phyloP scores from a whole-genome alignment of 768 basidiomycete species.

The Amanita inopinata region DNA sequence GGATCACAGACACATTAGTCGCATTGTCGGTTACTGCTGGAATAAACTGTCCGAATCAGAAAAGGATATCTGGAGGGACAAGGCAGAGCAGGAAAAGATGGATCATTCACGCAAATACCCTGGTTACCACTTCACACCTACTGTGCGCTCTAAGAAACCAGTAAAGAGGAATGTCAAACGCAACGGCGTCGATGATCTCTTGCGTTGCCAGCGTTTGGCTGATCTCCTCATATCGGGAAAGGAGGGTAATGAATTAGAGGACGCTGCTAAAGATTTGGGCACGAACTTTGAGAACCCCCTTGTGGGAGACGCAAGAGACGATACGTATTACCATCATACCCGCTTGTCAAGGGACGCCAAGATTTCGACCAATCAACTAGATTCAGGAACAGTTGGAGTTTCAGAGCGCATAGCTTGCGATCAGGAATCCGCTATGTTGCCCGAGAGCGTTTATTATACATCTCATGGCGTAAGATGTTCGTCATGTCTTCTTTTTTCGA shows the following conservation, averaged over 20 bases:
- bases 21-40: conserved; percentile 48
- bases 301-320: too few relatives aligned
- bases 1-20: conserved; percentile 50
- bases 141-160: conserved; percentile 31
- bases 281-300: neutral
- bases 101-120: conserved; percentile 41
- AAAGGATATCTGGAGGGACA: conserved; percentile 39
- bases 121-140: conserved; percentile 44
- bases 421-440: too few relatives aligned
- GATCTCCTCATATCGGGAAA: conserved; percentile 42
- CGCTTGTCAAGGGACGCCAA: too few relatives aligned
- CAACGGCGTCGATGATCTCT: conserved; percentile 36
- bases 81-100: conserved; percentile 41
- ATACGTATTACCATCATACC: too few relatives aligned
- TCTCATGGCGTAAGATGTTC: too few relatives aligned
- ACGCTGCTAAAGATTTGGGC: conserved; percentile 21
- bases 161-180: conserved; percentile 43
- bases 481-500: too few relatives aligned
- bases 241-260: conserved; percentile 35
- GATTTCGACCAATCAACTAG: too few relatives aligned
- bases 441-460: too few relatives aligned
- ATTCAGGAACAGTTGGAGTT: too few relatives aligned
- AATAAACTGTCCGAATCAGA: conserved; percentile 38
- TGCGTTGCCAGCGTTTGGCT: conserved; percentile 41
- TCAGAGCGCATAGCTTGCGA: too few relatives aligned